phyloP scores from a whole-genome alignment of 2,329 filamentous ascomycete genomes.

The Xylariaceae sp. region DNA sequence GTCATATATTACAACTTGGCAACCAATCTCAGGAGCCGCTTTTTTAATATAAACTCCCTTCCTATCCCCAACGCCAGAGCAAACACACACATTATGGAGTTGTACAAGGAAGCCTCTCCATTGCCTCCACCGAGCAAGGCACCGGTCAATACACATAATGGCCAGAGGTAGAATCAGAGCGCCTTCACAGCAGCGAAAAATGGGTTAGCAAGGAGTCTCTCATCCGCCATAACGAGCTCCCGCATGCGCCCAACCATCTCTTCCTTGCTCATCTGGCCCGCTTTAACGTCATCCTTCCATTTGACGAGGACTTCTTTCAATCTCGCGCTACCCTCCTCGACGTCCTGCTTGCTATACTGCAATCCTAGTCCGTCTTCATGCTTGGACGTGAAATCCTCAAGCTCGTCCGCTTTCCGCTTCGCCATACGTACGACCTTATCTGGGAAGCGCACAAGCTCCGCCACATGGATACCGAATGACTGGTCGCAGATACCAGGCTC shows the following conservation, averaged over 20 bases:
- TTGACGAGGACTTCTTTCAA: constrained; percentile 82
- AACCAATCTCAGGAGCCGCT: neutral
- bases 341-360: constrained; percentile 80
- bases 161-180: constrained; percentile 46
- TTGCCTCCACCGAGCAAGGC: too few species aligned
- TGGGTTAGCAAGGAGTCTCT: constrained; percentile 67
- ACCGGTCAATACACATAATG: too few species aligned
- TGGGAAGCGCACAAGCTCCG: constrained; percentile 94
- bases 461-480: constrained; percentile 97
- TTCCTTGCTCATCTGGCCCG: constrained; percentile 67
- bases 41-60: neutral
- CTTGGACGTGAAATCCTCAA: constrained; percentile 92
- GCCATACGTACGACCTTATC: constrained; percentile 99
- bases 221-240: constrained; percentile 77
- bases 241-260: constrained; percentile 81
- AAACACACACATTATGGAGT: neutral
- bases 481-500: constrained; percentile 96
- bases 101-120: too few species aligned
- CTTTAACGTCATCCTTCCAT: constrained; percentile 82
- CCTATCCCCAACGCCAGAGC: constrained; percentile 1
- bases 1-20: constrained; percentile 6
- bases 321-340: constrained; percentile 85
- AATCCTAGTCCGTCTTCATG: constrained; percentile 63
- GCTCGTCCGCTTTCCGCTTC: constrained; percentile 96
- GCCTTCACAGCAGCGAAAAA: constrained; percentile 74